Evolutionary conservation across 805 yeast species (phyloP).

Genomic region (Yarrowia osloensis): DNA sequence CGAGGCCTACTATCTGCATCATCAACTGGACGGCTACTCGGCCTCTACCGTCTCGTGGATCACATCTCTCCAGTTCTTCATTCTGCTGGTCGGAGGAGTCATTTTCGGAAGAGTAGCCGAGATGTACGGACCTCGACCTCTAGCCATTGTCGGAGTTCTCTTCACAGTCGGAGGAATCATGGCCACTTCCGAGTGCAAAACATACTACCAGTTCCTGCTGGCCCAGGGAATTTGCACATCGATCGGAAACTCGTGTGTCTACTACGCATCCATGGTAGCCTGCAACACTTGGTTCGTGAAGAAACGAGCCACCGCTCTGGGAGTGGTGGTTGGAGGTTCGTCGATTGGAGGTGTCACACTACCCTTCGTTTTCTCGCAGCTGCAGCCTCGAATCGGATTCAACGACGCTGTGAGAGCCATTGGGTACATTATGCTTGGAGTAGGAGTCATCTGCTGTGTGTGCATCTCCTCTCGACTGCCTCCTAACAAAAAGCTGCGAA

Average conservation of each 20-base stretch:
- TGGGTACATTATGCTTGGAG: conserved; percentile 40
- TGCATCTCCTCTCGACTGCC: conserved; percentile 43
- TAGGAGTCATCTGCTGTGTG: conserved; percentile 41
- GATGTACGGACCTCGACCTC: conserved; percentile 52
- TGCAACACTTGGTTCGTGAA: conserved; percentile 63
- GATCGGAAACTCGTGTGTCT: conserved; percentile 45
- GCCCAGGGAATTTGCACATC: conserved; percentile 59
- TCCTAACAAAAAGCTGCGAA: conserved; percentile 33
- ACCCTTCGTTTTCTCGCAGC: conserved; percentile 54
- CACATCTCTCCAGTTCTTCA: conserved; percentile 49
- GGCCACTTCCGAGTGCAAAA: conserved; percentile 52
- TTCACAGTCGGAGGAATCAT: conserved; percentile 54
- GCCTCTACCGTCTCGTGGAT: conserved; percentile 67
- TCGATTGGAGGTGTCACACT: conserved; percentile 65
- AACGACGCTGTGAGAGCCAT: conserved; percentile 60
- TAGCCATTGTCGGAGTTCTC: conserved; percentile 50
- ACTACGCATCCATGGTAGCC: conserved; percentile 52
- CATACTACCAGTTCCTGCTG: conserved; percentile 60
- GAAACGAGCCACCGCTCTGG: conserved; percentile 60
- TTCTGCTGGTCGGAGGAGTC: conserved; percentile 49
- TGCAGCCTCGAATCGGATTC: conserved; percentile 54
- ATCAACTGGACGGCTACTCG: conserved; percentile 51
- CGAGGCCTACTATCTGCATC: conserved; percentile 54
- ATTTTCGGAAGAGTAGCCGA: conserved; percentile 58
- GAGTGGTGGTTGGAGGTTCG: conserved; percentile 65